Percentiles rank a stretch among this genome's conserved stretches.
These are phyloP conservation scores for Lolium perenne DNA, from an alignment of 176 grass and related monocot species.

Conservation along the genomic window DNA sequence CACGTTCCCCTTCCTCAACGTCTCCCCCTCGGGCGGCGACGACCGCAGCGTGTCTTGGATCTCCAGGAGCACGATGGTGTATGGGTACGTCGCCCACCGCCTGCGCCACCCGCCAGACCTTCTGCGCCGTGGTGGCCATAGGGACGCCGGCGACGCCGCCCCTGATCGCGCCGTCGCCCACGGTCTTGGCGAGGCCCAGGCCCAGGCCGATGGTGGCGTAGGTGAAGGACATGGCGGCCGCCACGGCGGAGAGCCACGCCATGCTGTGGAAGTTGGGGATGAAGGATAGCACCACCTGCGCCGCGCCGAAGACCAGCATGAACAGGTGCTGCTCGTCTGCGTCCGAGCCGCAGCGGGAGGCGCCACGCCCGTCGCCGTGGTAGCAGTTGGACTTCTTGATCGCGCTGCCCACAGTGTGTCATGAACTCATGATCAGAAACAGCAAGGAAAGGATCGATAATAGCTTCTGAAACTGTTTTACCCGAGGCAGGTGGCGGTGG, in stretches of 20 bases:
- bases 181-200: constrained; percentile 52
- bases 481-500: constrained; percentile 61
- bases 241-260: no score
- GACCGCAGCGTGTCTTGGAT: no score
- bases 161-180: constrained; percentile 50
- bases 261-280: no score
- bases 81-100: no score
- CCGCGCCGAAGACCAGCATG: constrained; percentile 61
- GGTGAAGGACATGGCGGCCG: no score
- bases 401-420: background rate
- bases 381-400: constrained; percentile 43
- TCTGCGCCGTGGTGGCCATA: constrained; percentile 47
- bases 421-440: background rate
- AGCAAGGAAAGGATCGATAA: background rate
- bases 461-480: background rate
- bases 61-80: no score
- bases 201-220: no score
- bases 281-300: constrained; percentile 55
- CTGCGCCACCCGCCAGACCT: constrained; percentile 19
- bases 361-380: constrained; percentile 51
- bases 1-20: no score
- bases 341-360: constrained; percentile 43
- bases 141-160: constrained; percentile 23
- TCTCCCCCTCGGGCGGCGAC: no score
- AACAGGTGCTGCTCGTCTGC: no score